Percentiles rank a stretch among this genome's conserved stretches.
These are phyloP conservation scores for Cutaneotrichosporon sp. DNA, from an alignment of 1,284 basidiomycete species.

Conservation along the genomic window DNA sequence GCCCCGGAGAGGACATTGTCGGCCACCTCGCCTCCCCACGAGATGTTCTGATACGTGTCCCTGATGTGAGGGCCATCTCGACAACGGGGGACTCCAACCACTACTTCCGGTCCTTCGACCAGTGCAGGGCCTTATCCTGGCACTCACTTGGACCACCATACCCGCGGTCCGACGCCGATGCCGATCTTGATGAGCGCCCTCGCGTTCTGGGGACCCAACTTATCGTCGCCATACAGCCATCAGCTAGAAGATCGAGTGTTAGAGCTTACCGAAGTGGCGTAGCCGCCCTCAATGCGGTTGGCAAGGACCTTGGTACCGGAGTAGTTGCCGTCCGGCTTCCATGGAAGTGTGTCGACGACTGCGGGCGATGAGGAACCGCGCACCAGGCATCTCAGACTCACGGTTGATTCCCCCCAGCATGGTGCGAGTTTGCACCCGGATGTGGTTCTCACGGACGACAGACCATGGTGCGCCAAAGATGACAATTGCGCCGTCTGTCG, in stretches of 20 bases:
- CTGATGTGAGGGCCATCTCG: conserved; percentile 37
- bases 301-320: conserved; percentile 62
- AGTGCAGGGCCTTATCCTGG: conserved; percentile 61
- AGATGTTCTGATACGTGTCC: background rate
- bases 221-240: background rate
- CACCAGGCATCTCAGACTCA: background rate
- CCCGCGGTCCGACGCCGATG: conserved; percentile 59
- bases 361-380: background rate
- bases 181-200: conserved; percentile 3
- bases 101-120: too few relatives aligned
- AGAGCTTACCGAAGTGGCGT: background rate
- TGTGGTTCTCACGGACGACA: conserved; percentile 67
- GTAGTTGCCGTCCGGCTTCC: conserved; percentile 59
- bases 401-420: conserved; percentile 1
- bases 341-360: conserved; percentile 64
- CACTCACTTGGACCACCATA: conserved; percentile 65
- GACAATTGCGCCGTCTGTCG: conserved; percentile 73
- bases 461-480: conserved; percentile 75
- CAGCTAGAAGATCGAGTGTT: too few relatives aligned
- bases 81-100: too few relatives aligned
- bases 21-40: conserved; percentile 56
- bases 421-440: conserved; percentile 42
- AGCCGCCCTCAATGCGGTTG: conserved; percentile 57
- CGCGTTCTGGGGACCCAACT: background rate
- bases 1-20: conserved; percentile 68